Evolutionary conservation across 257 asterid genomes (phyloP).

Genomic region (Haberlea rhodopensis): DNA sequence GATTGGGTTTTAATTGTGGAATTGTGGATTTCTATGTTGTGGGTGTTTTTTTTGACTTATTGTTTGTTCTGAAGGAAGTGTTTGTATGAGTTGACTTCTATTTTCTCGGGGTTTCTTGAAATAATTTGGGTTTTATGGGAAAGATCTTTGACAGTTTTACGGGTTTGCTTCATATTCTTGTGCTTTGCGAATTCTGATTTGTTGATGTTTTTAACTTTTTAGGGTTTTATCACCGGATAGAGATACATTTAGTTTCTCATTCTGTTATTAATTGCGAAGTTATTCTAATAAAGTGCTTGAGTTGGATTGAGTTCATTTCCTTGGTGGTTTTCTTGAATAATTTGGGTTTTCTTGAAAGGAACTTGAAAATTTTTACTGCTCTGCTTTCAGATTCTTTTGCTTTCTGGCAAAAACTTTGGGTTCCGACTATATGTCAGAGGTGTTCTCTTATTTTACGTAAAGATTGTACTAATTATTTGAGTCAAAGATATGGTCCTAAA

Average conservation of each 20-base stretch:
- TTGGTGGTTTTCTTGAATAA: slow-evolving; percentile 25
- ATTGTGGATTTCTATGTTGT: slow-evolving; percentile 1
- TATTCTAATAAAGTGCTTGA: slow-evolving; percentile 29
- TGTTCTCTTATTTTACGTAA: not conserved
- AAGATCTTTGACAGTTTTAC: not conserved
- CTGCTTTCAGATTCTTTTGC: slow-evolving; percentile 7
- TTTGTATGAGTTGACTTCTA: slow-evolving; percentile 18
- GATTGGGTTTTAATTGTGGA: slow-evolving; percentile 34
- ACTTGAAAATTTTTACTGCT: slow-evolving; percentile 4
- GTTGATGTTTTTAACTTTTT: slow-evolving; percentile 24
- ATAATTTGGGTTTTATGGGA: not conserved
- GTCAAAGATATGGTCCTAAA: not conserved
- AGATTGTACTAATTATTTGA: not conserved
- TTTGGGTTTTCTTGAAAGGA: slow-evolving; percentile 20
- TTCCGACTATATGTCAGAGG: not conserved
- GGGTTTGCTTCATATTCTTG: no score
- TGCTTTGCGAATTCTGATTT: slow-evolving; percentile 19
- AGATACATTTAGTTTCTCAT: not conserved
- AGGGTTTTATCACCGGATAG: slow-evolving; percentile 30
- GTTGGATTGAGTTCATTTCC: slow-evolving; percentile 36
- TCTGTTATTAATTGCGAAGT: slow-evolving; percentile 27
- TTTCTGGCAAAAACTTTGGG: not conserved
- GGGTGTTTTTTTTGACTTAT: not conserved
- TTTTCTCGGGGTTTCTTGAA: not conserved
- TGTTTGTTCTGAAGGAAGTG: slow-evolving; percentile 11